Evolutionary conservation across 1,284 basidiomycete species (phyloP).

Genomic region (Ganoderma meredithae): DNA sequence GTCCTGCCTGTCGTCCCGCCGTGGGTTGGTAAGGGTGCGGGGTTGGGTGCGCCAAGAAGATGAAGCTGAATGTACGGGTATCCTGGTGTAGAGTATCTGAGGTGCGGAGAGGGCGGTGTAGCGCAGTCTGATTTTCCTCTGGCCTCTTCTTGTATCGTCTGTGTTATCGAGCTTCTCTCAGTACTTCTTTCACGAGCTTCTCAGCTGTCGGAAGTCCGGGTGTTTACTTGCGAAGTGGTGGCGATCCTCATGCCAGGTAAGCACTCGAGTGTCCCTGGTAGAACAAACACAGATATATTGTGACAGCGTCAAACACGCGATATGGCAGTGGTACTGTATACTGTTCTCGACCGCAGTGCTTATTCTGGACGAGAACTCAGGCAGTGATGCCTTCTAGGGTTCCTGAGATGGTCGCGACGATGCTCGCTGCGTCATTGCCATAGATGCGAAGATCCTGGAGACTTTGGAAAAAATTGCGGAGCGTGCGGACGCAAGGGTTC

Average conservation of each 20-base stretch:
- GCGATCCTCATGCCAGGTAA: neutral
- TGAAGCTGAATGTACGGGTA: neutral
- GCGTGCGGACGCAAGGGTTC: neutral
- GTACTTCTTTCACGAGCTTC: neutral
- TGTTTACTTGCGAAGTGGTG: neutral
- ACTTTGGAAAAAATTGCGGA: neutral
- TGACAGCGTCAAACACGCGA: neutral
- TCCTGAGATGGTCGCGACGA: neutral
- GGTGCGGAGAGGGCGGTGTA: neutral
- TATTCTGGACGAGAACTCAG: neutral
- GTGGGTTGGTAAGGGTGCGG: neutral
- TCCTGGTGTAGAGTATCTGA: slow-evolving; percentile 7
- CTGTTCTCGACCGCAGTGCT: neutral
- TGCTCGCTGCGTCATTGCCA: neutral
- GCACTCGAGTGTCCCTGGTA: neutral
- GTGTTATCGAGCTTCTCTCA: slow-evolving; percentile 11
- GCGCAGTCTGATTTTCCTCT: neutral
- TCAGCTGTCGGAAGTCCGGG: neutral
- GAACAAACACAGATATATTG: neutral
- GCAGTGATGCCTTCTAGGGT: neutral
- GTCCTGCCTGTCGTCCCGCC: neutral
- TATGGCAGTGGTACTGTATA: too few species aligned
- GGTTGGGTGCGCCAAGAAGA: neutral
- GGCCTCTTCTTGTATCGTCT: slow-evolving; percentile 5
- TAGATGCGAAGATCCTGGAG: neutral